phyloP scores from a whole-genome alignment of 495 filamentous ascomycete species.

The Daldinia loculata region DNA sequence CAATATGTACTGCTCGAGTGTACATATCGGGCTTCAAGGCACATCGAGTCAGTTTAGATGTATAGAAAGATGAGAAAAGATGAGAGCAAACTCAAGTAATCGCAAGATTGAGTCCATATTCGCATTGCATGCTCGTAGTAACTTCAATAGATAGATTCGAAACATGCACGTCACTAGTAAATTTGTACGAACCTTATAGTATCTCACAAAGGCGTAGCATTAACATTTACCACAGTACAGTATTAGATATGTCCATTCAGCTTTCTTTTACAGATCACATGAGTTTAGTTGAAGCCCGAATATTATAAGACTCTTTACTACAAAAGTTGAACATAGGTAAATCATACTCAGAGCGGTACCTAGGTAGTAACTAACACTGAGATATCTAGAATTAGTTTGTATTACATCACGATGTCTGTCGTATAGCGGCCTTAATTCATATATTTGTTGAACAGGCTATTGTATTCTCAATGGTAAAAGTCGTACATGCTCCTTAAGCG shows the following conservation, averaged over 20 bases:
- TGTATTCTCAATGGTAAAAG: not conserved
- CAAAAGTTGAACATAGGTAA: no score
- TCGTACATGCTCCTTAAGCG: conserved; percentile 16
- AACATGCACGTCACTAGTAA: not conserved
- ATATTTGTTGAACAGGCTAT: not conserved
- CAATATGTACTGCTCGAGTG: not conserved
- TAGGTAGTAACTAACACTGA: no score
- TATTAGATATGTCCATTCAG: not conserved
- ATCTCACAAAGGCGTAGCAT: not conserved
- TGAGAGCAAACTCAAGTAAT: not conserved
- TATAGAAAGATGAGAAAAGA: not conserved
- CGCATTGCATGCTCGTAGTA: not conserved
- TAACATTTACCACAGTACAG: not conserved
- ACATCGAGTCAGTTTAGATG: not conserved
- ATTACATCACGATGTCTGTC: no score
- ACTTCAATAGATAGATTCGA: not conserved
- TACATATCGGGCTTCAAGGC: not conserved
- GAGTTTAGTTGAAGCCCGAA: no score
- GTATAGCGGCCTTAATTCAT: no score
- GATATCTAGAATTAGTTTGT: no score
- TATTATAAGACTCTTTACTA: no score
- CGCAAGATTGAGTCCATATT: not conserved
- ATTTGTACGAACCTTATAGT: not conserved
- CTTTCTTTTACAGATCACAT: not conserved
- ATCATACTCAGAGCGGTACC: no score